Conservation (phyloP, 2,329 filamentous ascomycete species). For the Pestalotiopsis sp. region DNA sequence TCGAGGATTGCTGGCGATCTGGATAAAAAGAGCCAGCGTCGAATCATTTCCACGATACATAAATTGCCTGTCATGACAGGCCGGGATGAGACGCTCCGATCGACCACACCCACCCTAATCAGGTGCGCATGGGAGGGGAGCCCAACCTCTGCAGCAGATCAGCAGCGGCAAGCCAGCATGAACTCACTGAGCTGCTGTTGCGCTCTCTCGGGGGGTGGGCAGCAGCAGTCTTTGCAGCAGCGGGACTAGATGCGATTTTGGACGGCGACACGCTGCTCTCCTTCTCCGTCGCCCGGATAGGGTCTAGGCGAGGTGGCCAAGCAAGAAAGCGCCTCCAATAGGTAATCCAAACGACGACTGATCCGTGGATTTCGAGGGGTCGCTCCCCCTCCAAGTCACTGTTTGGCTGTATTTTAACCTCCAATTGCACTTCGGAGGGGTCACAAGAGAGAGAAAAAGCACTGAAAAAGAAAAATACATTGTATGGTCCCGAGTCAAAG, state of each 20-base stretch:
- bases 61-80: background rate
- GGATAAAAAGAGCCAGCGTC: conserved; percentile 10
- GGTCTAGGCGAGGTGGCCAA: too few relatives aligned
- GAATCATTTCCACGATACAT: background rate
- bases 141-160: too few relatives aligned
- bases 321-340: too few relatives aligned
- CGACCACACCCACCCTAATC: background rate
- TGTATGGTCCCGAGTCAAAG: background rate
- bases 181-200: too few relatives aligned
- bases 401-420: background rate
- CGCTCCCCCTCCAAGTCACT: too few relatives aligned
- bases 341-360: too few relatives aligned
- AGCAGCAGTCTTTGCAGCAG: background rate
- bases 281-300: too few relatives aligned
- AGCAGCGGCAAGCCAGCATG: too few relatives aligned
- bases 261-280: too few relatives aligned
- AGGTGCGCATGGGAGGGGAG: background rate
- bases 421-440: background rate
- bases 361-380: too few relatives aligned
- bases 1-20: background rate
- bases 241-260: too few relatives aligned
- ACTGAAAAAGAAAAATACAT: background rate
- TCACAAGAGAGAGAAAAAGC: background rate
- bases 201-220: too few relatives aligned
- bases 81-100: conserved; percentile 4